These are phyloP conservation scores for Sugiyamaella japonica DNA, from an alignment of 1,139 yeast species.

Conservation along the genomic window DNA sequence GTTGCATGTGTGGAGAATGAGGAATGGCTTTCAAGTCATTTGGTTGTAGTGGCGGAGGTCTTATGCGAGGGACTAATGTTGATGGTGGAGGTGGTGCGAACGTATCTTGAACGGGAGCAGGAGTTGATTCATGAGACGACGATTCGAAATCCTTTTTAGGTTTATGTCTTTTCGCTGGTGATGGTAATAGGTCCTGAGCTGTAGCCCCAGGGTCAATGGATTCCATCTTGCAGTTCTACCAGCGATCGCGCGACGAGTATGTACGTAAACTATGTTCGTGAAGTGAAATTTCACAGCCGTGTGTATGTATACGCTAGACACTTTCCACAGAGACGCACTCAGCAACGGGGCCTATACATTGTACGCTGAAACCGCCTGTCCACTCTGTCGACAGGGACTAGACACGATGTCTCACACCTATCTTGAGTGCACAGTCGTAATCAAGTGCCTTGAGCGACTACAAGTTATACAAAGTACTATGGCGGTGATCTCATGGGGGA, in stretches of 20 bases:
- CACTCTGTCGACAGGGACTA: too few species aligned
- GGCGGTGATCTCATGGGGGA: too few species aligned
- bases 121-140: background rate
- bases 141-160: background rate
- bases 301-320: background rate
- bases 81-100: background rate
- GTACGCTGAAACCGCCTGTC: too few species aligned
- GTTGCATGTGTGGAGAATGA: slow-evolving; percentile 24
- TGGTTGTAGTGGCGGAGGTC: slow-evolving; percentile 32
- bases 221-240: background rate
- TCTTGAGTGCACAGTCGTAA: too few species aligned
- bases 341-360: too few species aligned
- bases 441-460: too few species aligned
- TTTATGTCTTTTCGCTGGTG: background rate
- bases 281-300: background rate
- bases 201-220: background rate
- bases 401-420: too few species aligned
- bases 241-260: background rate
- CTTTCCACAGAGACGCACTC: too few species aligned
- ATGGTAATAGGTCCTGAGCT: background rate
- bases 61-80: slow-evolving; percentile 18
- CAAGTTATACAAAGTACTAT: too few species aligned
- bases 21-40: slow-evolving; percentile 28
- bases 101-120: background rate
- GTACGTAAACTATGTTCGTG: background rate